Evolutionary conservation across 2,329 filamentous ascomycete genomes (phyloP), one percentile per base, ranked within the genome.

Genomic region (Septoria petroselini): DNA sequence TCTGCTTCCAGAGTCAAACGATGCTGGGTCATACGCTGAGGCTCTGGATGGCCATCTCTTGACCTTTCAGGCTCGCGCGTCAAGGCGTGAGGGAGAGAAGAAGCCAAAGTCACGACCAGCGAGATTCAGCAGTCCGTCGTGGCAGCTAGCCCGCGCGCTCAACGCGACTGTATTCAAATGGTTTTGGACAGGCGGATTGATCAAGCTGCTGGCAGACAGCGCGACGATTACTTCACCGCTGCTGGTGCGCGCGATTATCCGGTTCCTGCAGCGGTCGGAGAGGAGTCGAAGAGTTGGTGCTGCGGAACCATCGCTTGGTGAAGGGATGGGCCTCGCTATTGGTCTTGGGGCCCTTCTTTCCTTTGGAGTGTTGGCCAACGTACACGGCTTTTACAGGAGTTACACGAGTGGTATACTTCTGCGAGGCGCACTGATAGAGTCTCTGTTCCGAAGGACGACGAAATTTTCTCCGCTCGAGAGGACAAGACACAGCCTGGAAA

Each of bases 141-240:
- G 45, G 45, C 35, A 37, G 9, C 45, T 48, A 6, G 35, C 45
- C 11, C n/a, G 45, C 3, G 18, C 45, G 11, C 9, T 48, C 14
- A 48, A 48, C 21, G 29, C 35, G 3, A 41, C 45, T 4, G 19
- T 48, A 11, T 40, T 48, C 29, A 27, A 17, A 4, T 48, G 45
- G 45, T 48, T 48, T 25, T 48, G 45, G 45, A 31, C 41, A 14
- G 45, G 45, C 14, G 45, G 45, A 5, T 19, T 41, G 7, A 41
- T 48, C 25, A 48, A 48, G n/a, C 27, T 48, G 14, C 34, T 40
- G 23, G 45, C 45, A 17, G 45, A 48, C 21, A 17, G 17, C 7
- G 35, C 45, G 3, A 48, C 45, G 2, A 48, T 48, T 9, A 17
- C 12, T 11, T 48, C 45, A 5, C 45, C 45, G 12, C 35, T 48